Evolutionary conservation across 2,329 filamentous ascomycete genomes (phyloP), one percentile per base, ranked within the genome.

Genomic region (Cladosporium sp.): DNA sequence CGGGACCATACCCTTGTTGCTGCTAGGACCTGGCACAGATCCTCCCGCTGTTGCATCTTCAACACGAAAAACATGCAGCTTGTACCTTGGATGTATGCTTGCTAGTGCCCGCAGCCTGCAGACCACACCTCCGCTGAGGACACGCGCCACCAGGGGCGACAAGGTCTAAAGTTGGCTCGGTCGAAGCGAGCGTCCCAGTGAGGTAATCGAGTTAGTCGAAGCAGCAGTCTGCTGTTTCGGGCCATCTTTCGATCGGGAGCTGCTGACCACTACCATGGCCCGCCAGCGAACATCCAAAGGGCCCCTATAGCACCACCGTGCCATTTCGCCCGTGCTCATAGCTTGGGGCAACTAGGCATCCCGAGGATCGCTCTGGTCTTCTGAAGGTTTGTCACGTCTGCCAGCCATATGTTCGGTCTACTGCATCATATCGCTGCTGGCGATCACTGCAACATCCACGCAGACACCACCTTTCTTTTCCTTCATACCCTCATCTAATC

Each of bases 321-420:
- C 18, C 15, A 5, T 12, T 18, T 17, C 13, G 45, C 22, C 45
- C 45, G 45, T 48, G 45, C 45, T 17, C 27, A 24, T 41, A 12
- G 45, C 20, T 32, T 48, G 45, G 45, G 37, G 24, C 37, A 27
- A 6, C 45, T 48, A 48, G 45, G 17, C 36, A n/a, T 20, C n/a
- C 43, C 22, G 30, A 30, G 43, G 43, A 45, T 45, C 29, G 17
- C 20, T 30, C 44, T 47, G 20, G 44, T 17, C 15, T 17, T 32
- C 19, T 24, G 22, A 41, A 48, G 37, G 45, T 48, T 41, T 40
- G 45, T 48, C 29, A 34, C 18, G 29, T 11, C 17, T 41, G 45
- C 45, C 18, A 15, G 27, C n/a, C 37, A 36, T 48, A 48, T 40
- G 24, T 17, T 12, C 18, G 30, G 27, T 32, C 36, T 40, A 27